A percentile compares a stretch with the other conserved stretches of the same genome.
Conservation (phyloP, 306 rosid genomes). For the Trifolium dubium region DNA sequence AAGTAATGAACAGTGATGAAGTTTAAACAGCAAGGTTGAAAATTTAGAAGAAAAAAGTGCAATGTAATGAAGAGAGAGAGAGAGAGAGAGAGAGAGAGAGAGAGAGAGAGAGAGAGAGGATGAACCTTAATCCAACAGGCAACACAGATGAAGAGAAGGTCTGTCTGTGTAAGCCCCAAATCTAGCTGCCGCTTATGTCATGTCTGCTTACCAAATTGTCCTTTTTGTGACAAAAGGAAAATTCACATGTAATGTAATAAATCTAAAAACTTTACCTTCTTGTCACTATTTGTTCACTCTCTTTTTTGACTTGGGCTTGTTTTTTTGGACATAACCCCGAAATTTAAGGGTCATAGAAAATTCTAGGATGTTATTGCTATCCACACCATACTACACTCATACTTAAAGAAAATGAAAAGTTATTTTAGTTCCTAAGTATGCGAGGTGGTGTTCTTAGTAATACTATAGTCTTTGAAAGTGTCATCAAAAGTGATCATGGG, state of each 20-base stretch:
- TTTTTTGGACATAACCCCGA: not conserved
- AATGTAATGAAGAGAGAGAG: slow-evolving; percentile 46
- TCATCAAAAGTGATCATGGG: not conserved
- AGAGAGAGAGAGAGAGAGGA: slow-evolving; percentile 29
- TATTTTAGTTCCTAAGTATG: not conserved
- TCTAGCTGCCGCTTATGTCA: slow-evolving; percentile 48
- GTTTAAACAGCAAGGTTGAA: slow-evolving; percentile 15
- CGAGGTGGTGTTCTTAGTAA: not conserved
- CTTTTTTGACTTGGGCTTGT: not conserved
- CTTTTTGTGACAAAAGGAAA: slow-evolving; percentile 35
- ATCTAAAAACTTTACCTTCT: not conserved
- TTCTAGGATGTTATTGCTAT: not conserved
- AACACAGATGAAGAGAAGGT: slow-evolving; percentile 4
- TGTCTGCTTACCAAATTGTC: slow-evolving; percentile 52
- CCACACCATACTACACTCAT: not conserved
- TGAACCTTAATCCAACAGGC: slow-evolving; percentile 40
- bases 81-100: too few relatives aligned
- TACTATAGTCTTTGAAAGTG: not conserved
- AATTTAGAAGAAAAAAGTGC: not conserved
- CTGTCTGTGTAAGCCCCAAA: slow-evolving; percentile 42
- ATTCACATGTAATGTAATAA: not conserved
- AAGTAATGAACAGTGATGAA: slow-evolving; percentile 18
- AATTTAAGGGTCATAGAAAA: not conserved
- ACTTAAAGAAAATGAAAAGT: too few relatives aligned
- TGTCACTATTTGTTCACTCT: not conserved